Evolutionary conservation across 2,329 filamentous ascomycete species (phyloP).

Genomic region (Aspergillus jensenii): DNA sequence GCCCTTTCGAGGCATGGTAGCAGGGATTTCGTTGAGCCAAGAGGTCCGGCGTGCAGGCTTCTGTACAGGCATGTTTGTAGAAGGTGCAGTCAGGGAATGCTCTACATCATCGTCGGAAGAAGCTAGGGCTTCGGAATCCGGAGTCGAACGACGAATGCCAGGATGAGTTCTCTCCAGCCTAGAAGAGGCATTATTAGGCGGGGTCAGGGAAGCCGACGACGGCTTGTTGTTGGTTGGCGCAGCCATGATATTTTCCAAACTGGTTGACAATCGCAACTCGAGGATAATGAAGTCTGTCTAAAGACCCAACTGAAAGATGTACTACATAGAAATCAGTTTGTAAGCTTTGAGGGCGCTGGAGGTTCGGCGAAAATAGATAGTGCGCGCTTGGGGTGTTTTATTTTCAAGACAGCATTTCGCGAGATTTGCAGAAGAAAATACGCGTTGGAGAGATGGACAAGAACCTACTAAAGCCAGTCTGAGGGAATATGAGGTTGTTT

Average conservation of each 20-base stretch:
- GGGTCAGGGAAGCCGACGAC: constrained; percentile 40
- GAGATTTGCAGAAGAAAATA: neutral
- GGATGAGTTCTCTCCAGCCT: constrained; percentile 72
- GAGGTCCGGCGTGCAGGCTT: constrained; percentile 73
- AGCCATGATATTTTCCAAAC: constrained; percentile 44
- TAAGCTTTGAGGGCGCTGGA: neutral
- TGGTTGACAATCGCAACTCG: constrained; percentile 19
- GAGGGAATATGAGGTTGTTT: constrained; percentile 3
- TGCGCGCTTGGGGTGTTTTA: neutral
- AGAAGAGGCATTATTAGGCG: constrained; percentile 62
- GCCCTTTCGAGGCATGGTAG: constrained; percentile 67
- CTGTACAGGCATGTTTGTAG: constrained; percentile 49
- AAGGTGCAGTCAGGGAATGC: constrained; percentile 56
- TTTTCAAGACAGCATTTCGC: neutral
- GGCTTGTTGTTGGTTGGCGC: constrained; percentile 27
- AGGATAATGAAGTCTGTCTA: constrained; percentile 3
- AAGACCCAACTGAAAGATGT: neutral
- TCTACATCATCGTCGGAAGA: constrained; percentile 93
- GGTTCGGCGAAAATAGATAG: neutral
- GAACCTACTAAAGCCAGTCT: neutral
- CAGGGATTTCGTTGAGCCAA: constrained; percentile 82
- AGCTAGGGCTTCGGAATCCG: constrained; percentile 88
- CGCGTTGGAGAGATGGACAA: neutral
- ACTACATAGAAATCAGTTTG: neutral
- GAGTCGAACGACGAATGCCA: constrained; percentile 74